Evolutionary conservation across 1,139 yeast species (phyloP).

Genomic region (Arxiozyma heterogenica): DNA sequence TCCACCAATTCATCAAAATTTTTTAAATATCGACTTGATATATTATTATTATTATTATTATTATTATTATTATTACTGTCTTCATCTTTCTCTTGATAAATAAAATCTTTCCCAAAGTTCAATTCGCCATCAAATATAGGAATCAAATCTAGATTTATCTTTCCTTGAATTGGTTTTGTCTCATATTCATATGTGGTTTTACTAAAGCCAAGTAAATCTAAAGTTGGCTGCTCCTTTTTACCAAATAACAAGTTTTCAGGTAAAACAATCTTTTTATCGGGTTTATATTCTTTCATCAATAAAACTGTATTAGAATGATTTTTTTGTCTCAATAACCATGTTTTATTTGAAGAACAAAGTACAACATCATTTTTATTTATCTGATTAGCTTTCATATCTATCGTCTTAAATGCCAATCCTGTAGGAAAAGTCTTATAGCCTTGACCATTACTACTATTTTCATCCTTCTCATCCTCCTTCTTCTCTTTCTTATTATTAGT

Average conservation of each 20-base stretch:
- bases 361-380: constrained; percentile 40
- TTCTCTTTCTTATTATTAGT: background rate
- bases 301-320: constrained; percentile 80
- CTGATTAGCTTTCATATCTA: constrained; percentile 13
- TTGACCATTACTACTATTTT: constrained; percentile 7
- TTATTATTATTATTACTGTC: too few species aligned
- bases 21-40: background rate
- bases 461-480: too few species aligned
- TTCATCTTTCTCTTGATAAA: background rate
- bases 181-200: constrained; percentile 45
- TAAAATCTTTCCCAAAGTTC: constrained; percentile 4
- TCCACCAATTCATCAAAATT: constrained; percentile 37
- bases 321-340: constrained; percentile 66
- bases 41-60: constrained; percentile 1
- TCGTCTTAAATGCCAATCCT: constrained; percentile 41
- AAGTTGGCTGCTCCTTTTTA: constrained; percentile 18
- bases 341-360: constrained; percentile 48
- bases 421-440: constrained; percentile 23
- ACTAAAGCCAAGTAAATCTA: constrained; percentile 36
- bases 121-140: constrained; percentile 43
- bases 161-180: constrained; percentile 36
- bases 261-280: constrained; percentile 8
- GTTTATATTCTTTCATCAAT: constrained; percentile 33
- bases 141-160: constrained; percentile 36
- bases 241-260: constrained; percentile 11